phyloP scores from a whole-genome alignment of 345 rosid genomes.

The Rubroshorea leprosula region DNA sequence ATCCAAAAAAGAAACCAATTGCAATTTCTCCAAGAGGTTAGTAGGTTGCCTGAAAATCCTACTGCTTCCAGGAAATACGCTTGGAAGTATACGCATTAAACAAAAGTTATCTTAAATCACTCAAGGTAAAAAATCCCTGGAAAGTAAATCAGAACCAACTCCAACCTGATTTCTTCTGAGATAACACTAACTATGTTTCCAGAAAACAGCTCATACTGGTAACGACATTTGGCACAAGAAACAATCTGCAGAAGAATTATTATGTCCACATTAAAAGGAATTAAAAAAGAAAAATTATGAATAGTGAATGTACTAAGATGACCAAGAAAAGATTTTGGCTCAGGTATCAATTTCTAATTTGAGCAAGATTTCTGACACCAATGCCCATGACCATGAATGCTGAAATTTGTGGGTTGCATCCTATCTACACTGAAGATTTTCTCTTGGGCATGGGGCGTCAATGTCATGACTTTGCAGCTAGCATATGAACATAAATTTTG shows the following conservation, averaged over 20 bases:
- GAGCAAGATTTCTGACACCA: neutral
- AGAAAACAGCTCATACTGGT: conserved; percentile 89
- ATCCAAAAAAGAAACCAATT: neutral
- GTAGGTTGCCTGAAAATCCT: too few species aligned
- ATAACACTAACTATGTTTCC: conserved; percentile 66
- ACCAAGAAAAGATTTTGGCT: too few species aligned
- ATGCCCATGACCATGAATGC: too few species aligned
- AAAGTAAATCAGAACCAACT: conserved; percentile 18
- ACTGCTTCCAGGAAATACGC: neutral
- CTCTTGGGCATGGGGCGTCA: too few species aligned
- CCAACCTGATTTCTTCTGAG: conserved; percentile 92
- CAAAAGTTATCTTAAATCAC: neutral
- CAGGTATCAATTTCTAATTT: neutral
- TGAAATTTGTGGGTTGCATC: too few species aligned
- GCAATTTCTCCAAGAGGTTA: neutral
- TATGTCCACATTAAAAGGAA: neutral
- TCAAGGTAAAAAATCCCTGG: neutral
- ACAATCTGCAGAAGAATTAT: conserved; percentile 49
- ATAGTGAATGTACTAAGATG: neutral
- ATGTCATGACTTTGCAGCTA: neutral
- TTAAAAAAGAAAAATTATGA: neutral
- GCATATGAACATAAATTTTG: neutral
- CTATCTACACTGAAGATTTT: too few species aligned
- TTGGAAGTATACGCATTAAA: neutral
- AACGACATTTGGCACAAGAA: conserved; percentile 82